phyloP scores from a whole-genome alignment of 1,139 yeast genomes.

The Saccharomyces pastorianus region DNA sequence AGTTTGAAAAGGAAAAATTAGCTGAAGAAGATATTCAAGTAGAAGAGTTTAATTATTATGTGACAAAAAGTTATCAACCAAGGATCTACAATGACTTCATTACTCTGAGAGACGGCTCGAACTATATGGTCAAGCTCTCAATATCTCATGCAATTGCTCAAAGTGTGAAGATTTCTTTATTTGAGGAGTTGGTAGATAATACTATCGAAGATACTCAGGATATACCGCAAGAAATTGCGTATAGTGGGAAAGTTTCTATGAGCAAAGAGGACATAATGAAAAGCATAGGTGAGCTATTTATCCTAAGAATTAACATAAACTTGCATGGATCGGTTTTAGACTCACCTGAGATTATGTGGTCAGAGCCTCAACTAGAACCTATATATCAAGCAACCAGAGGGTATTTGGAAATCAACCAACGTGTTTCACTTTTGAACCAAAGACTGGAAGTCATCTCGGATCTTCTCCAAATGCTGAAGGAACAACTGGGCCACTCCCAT shows the following conservation, averaged over 20 bases:
- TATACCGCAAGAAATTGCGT: constrained; percentile 91
- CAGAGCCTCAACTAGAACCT: constrained; percentile 95
- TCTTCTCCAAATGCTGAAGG: constrained; percentile 88
- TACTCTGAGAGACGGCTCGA: constrained; percentile 80
- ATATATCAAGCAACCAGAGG: constrained; percentile 95
- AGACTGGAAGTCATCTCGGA: constrained; percentile 90
- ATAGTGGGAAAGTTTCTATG: constrained; percentile 92
- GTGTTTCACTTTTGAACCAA: constrained; percentile 83
- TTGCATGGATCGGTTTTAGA: constrained; percentile 92
- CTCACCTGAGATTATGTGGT: constrained; percentile 97
- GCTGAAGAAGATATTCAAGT: constrained; percentile 86
- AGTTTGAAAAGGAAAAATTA: constrained; percentile 83
- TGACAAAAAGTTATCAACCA: constrained; percentile 89
- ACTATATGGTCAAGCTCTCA: constrained; percentile 81
- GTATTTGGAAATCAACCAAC: constrained; percentile 83
- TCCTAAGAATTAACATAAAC: constrained; percentile 80
- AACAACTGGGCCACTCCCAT: constrained; percentile 87
- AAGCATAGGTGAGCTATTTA: constrained; percentile 89
- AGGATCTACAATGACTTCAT: constrained; percentile 92
- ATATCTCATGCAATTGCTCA: constrained; percentile 90
- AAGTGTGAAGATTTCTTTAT: constrained; percentile 84
- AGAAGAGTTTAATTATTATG: constrained; percentile 89
- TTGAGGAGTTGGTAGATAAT: constrained; percentile 90
- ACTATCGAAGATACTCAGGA: constrained; percentile 96
- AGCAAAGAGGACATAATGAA: constrained; percentile 91